Evolutionary conservation across 2,329 filamentous ascomycete genomes (phyloP), one percentile per base, ranked within the genome.

Genomic region (Colletotrichum sp.): DNA sequence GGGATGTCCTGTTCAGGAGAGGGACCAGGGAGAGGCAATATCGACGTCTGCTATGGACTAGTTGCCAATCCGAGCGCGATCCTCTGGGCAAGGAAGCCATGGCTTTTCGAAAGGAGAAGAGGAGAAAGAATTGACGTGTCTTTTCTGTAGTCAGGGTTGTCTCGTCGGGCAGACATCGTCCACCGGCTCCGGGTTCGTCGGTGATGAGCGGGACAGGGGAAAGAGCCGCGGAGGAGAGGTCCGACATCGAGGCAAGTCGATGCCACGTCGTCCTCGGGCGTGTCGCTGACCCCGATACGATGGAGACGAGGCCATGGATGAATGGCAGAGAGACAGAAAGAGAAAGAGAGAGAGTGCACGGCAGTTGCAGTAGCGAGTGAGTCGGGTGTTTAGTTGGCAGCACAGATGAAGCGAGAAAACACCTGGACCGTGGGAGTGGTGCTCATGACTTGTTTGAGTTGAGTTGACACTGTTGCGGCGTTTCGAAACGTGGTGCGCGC

Each of bases 401-500:
- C n/a, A 39, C 49, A 68, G 30, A 21, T 57, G 52, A 24, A 52
- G 44, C 44, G 44, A 60, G 36, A 30, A 32, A 68, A 32, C 52
- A 26, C 52, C 49, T 32, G 66, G 32, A 30, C 66, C 57, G 49
- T 52, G 36, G 12, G 18, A n/a, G n/a, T 21, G 8, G 57, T 63
- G 57, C 24, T 36, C 55, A 63, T 63, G 68, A 70, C 57, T 32
- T 30, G 59, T 59, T 16, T 30, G 39, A 49, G 26, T 32, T 60
- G 44, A 39, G 44, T 52, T 52, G 65, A 76, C 64, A 52, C 69
- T 68, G 44, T 60, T 59, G 70, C 57, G 34, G 15, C 60, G 76
- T 77, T 78, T 77, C 63, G 71, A 77, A 77, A 77, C 71, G 55
- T 34, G 59, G 59, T 69, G 67, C 36, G 59, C 71, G 52, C 49